Conservation (phyloP, 2,329 filamentous ascomycete genomes). For the Tolypocladium sp. region DNA sequence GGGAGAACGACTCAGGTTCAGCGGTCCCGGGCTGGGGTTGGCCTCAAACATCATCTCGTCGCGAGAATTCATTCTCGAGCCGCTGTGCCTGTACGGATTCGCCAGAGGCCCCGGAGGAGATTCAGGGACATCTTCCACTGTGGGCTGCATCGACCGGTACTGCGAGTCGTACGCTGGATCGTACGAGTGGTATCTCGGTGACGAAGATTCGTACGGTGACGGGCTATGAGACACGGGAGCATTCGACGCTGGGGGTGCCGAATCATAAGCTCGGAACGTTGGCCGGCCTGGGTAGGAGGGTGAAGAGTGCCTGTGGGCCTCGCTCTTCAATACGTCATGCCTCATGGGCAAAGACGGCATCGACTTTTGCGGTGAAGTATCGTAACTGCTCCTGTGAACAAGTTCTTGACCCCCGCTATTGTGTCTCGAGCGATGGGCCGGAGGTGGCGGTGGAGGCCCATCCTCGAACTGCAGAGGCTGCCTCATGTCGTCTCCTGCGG, state of each 20-base stretch:
- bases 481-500: constrained; percentile 18
- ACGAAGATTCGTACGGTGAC: constrained; percentile 23
- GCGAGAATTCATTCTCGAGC: constrained; percentile 12
- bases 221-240: constrained; percentile 15
- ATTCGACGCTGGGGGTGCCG: constrained; percentile 29
- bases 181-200: constrained; percentile 40
- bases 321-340: constrained; percentile 47
- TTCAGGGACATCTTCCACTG: constrained; percentile 55
- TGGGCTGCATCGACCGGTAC: constrained; percentile 48
- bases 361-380: constrained; percentile 31
- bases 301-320: constrained; percentile 45
- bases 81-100: constrained; percentile 16
- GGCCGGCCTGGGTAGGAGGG: constrained; percentile 44
- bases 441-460: constrained; percentile 45
- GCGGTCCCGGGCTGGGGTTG: constrained; percentile 31
- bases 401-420: constrained; percentile 34
- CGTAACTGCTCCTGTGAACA: constrained; percentile 29
- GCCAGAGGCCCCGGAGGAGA: constrained; percentile 24
- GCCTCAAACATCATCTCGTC: constrained; percentile 31
- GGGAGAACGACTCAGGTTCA: constrained; percentile 29
- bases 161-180: constrained; percentile 37
- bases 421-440: constrained; percentile 41
- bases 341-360: constrained; percentile 43
- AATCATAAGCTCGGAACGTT: constrained; percentile 41
- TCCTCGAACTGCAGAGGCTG: constrained; percentile 28